A percentile compares a stretch with the other conserved stretches of the same genome.
phyloP scores from a whole-genome alignment of 352 stramenopile species.

The Phytophthora ramorum region DNA sequence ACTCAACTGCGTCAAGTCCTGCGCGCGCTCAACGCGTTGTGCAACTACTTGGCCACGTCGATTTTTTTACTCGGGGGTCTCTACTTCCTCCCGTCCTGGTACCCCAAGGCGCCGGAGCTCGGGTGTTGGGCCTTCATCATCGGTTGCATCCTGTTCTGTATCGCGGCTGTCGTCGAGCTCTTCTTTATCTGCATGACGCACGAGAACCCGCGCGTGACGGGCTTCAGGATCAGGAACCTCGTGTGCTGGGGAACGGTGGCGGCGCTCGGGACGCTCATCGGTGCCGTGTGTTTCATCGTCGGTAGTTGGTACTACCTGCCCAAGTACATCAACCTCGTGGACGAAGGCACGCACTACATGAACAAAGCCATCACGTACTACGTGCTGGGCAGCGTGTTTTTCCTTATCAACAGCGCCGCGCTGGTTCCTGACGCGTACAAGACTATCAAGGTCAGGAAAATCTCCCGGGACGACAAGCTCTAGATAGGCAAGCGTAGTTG shows the following conservation, averaged over 20 bases:
- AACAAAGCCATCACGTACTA: conserved; percentile 82
- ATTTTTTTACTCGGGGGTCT: conserved; percentile 82
- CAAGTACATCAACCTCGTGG: conserved; percentile 68
- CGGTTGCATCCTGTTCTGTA: conserved; percentile 70
- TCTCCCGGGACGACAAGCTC: background rate
- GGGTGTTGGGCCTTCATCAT: conserved; percentile 82
- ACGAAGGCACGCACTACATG: conserved; percentile 70
- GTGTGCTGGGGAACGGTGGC: conserved; percentile 58
- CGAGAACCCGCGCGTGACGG: conserved; percentile 46
- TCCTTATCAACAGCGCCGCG: conserved; percentile 72
- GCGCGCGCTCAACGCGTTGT: conserved; percentile 63
- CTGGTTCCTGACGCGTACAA: conserved; percentile 55
- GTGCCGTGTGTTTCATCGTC: conserved; percentile 76
- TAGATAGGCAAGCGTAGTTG: background rate
- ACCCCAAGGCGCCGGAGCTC: conserved; percentile 66
- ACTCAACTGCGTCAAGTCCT: conserved; percentile 55
- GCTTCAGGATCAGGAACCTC: conserved; percentile 65
- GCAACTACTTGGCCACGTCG: conserved; percentile 70
- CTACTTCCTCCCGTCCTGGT: conserved; percentile 83
- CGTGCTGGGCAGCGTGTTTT: conserved; percentile 77
- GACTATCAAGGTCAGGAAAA: background rate
- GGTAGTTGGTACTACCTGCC: conserved; percentile 87
- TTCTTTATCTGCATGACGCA: conserved; percentile 71
- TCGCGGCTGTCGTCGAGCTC: conserved; percentile 66
- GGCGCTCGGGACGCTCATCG: conserved; percentile 62